Conservation (phyloP, 148 eudicot species). For the Fagopyrum esculentum region DNA sequence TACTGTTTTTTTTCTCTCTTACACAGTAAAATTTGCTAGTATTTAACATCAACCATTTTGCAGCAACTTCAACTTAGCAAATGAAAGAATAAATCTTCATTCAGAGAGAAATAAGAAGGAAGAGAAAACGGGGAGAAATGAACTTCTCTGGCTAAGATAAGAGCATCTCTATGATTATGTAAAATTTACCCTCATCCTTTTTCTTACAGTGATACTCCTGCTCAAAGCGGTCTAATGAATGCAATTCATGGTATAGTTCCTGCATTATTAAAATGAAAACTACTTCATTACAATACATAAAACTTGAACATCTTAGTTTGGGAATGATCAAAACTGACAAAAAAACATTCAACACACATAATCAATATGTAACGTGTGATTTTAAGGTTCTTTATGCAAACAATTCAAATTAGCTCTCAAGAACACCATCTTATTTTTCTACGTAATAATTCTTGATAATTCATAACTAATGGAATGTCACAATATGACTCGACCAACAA, state of each 20-base stretch:
- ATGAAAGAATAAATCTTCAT: background rate
- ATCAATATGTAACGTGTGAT: background rate
- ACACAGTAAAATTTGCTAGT: too few species aligned
- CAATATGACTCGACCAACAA: background rate
- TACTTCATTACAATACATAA: too few species aligned
- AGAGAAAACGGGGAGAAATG: too few species aligned
- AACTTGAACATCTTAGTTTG: background rate
- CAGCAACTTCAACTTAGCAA: too few species aligned
- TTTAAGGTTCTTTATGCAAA: background rate
- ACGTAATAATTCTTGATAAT: background rate
- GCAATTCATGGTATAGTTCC: too few species aligned
- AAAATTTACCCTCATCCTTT: slow-evolving; percentile 24
- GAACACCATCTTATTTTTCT: too few species aligned
- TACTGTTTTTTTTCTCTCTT: too few species aligned
- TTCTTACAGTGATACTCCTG: slow-evolving; percentile 31
- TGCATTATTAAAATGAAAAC: too few species aligned
- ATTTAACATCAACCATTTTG: too few species aligned
- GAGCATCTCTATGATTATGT: background rate
- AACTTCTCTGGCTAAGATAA: background rate
- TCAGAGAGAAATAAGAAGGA: background rate
- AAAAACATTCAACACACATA: background rate
- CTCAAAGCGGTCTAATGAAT: slow-evolving; percentile 32
- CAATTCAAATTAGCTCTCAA: background rate
- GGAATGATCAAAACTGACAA: slow-evolving; percentile 12
- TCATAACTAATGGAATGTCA: background rate